Evolutionary conservation across 768 basidiomycete species (phyloP).

Genomic region (Hericium coralloides): DNA sequence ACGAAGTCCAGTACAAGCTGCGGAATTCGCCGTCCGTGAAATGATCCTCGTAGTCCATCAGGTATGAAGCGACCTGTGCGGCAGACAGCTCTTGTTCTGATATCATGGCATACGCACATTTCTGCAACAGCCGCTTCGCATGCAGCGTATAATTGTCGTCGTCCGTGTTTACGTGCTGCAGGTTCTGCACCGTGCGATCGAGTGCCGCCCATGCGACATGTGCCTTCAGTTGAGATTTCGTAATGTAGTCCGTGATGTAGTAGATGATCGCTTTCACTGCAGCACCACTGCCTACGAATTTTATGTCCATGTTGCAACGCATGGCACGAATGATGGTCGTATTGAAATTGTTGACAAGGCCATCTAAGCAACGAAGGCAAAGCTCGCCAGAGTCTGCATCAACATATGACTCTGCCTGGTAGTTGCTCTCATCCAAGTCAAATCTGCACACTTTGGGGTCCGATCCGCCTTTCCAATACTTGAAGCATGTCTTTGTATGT

Average conservation of each 20-base stretch:
- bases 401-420: slow-evolving; percentile 11
- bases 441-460: slow-evolving; percentile 21
- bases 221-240: slow-evolving; percentile 32
- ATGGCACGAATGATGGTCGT: slow-evolving; percentile 9
- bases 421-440: slow-evolving; percentile 15
- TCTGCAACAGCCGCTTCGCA: too few species aligned
- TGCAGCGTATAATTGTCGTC: neutral
- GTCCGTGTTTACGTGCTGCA: neutral
- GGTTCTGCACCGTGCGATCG: slow-evolving; percentile 24
- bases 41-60: too few species aligned
- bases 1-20: too few species aligned
- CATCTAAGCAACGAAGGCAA: slow-evolving; percentile 25
- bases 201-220: slow-evolving; percentile 33
- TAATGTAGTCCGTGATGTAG: slow-evolving; percentile 44
- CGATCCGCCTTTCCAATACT: slow-evolving; percentile 22
- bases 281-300: slow-evolving; percentile 33
- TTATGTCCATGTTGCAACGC: slow-evolving; percentile 39
- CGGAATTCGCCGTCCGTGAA: too few species aligned
- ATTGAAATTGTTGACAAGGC: slow-evolving; percentile 37
- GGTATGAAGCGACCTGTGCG: too few species aligned
- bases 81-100: too few species aligned
- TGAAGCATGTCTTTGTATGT: slow-evolving; percentile 30
- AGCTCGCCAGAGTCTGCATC: slow-evolving; percentile 26
- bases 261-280: slow-evolving; percentile 33
- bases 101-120: too few species aligned